Percentiles rank a stretch among this genome's conserved stretches.
These are phyloP conservation scores for Candida parachauliodes DNA, from an alignment of 805 yeast species.

Conservation along the genomic window DNA sequence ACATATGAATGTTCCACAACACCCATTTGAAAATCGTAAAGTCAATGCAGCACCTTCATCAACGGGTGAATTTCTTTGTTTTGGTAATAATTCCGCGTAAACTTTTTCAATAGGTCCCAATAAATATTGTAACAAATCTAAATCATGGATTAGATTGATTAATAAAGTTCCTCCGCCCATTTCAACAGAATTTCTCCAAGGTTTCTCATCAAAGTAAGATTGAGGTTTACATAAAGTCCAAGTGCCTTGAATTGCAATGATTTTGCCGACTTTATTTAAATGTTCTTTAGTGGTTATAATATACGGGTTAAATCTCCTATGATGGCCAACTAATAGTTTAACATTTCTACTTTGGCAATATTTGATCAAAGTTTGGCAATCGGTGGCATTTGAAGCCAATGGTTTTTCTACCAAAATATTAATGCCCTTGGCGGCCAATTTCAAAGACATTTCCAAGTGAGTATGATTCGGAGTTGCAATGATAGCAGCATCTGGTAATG, in stretches of 20 bases:
- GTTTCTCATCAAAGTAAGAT: conserved; percentile 30
- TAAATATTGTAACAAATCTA: conserved; percentile 38
- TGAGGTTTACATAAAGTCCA: conserved; percentile 38
- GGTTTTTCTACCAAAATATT: conserved; percentile 39
- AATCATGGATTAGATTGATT: conserved; percentile 40
- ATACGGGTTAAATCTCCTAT: conserved; percentile 40
- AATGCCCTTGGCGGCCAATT: conserved; percentile 33
- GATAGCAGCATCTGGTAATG: conserved; percentile 37
- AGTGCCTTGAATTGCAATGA: conserved; percentile 38
- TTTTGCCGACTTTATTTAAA: conserved; percentile 26
- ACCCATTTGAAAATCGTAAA: conserved; percentile 33
- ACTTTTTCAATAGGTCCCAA: conserved; percentile 38
- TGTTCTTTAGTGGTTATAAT: conserved; percentile 35
- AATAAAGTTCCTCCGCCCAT: conserved; percentile 40
- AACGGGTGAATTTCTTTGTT: conserved; percentile 27
- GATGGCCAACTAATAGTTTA: conserved; percentile 38
- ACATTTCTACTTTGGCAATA: conserved; percentile 23
- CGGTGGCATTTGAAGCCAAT: conserved; percentile 30
- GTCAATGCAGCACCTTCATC: conserved; percentile 44
- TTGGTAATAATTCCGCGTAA: conserved; percentile 34
- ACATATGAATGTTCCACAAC: conserved; percentile 40
- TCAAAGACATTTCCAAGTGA: conserved; percentile 26
- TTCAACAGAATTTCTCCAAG: conserved; percentile 34
- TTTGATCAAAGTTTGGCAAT: conserved; percentile 30
- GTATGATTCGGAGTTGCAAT: conserved; percentile 42